Base-by-base conservation (phyloP, 345 rosid species). In the Brassica nigra region DNA sequence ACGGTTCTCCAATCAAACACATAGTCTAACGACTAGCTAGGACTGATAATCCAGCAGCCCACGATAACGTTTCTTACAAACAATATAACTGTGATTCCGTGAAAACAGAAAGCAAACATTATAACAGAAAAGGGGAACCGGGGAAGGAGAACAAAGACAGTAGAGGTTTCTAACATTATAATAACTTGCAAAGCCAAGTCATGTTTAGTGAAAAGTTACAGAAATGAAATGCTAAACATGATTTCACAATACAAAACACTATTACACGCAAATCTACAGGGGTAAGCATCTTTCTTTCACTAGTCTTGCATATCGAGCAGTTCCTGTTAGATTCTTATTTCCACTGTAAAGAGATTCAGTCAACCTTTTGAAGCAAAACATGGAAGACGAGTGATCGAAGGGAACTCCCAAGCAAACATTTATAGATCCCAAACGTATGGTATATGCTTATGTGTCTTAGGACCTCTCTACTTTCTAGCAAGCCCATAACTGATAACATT, bases 271-370 rank as follows among this genome's bases (percentile, higher is more conserved):
- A 18, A 18, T 18, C 18, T 18, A 18, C 18, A 18, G 18, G 18
- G 18, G 18, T 18, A 18, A 18, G 18, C 18, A 18, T 18, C 18
- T 18, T 18, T 18, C 18, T 18, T 18, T 18, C 18, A 18, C 18
- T 18, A 18, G 18, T 18, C 18, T 18, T 18, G 18, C 18, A 18
- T 18, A 94, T 29, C 93, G 91, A 76, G 98, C 97, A 29, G 98
- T 94, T 81, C 97, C 98, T 2, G 97, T 91, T 33, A 92, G 89
- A 80, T 91, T 91, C 88, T 92, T 94, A 80, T 92, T 94, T 83
- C 91, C 98, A 79, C 98, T 94, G 85, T 70, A 39, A 75, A 69
- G 75, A 76, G 36, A 28, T 31, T 23, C 62, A 27, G 6, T 18
- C 23, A 58, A 16, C 59, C 68, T 27, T 37, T 9, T 12, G 64